Percentiles rank a stretch among this genome's conserved stretches.
phyloP scores from a whole-genome alignment of 1,139 yeast genomes.

The Nadsonia commutata region DNA sequence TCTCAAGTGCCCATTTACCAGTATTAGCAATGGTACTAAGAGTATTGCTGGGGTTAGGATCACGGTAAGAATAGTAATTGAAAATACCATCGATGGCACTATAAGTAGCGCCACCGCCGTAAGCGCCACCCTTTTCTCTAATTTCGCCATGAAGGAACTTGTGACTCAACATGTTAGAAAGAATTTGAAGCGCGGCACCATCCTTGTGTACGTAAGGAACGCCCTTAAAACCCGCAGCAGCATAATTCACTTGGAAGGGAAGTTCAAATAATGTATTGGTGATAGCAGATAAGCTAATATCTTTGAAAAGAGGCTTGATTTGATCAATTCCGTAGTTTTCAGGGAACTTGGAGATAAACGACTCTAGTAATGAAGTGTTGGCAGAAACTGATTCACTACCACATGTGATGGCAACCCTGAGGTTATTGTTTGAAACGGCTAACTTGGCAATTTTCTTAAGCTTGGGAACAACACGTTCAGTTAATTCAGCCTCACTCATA shows the following conservation, averaged over 20 bases:
- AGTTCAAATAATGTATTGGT: constrained; percentile 41
- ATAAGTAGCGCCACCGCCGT: constrained; percentile 86
- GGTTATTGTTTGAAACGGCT: constrained; percentile 13
- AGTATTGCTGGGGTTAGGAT: constrained; percentile 72
- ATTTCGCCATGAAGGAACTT: constrained; percentile 78
- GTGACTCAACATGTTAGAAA: constrained; percentile 69
- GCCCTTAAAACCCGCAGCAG: constrained; percentile 57
- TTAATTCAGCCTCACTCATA: constrained; percentile 42
- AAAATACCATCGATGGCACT: constrained; percentile 72
- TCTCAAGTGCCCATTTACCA: constrained; percentile 39
- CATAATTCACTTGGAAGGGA: constrained; percentile 83
- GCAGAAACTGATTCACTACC: constrained; percentile 1
- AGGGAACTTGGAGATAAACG: constrained; percentile 9
- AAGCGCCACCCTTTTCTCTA: constrained; percentile 94
- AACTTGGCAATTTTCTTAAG: constrained; percentile 38
- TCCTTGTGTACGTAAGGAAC: constrained; percentile 55
- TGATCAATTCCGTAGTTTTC: constrained; percentile 1
- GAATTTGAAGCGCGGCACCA: constrained; percentile 73
- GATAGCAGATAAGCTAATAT: constrained; percentile 8
- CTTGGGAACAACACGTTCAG: constrained; percentile 44
- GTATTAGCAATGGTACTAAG: constrained; percentile 46
- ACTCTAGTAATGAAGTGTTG: constrained; percentile 6
- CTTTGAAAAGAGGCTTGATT: constrained; percentile 5
- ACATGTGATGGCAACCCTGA: constrained; percentile 9
- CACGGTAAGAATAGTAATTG: constrained; percentile 81